Base-by-base conservation (phyloP, 2,329 filamentous ascomycete species). In the Colletotrichum costaricense region DNA sequence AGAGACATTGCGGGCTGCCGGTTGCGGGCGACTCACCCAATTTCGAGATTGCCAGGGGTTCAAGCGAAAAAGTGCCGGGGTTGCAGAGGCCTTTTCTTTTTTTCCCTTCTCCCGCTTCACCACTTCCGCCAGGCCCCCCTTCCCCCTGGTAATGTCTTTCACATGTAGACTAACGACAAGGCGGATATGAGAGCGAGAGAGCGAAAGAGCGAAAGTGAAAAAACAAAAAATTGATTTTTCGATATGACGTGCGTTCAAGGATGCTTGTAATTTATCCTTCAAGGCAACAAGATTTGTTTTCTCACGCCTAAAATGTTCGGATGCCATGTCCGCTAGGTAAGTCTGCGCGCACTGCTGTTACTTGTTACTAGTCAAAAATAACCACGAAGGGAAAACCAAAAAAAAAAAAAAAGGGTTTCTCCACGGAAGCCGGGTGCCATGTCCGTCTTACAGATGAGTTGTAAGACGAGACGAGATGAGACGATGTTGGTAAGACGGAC, bases 201-300 rank as follows among this genome's bases (percentile, higher is more conserved):
- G 30, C 19, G 16, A 26, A 28, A 24, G n/a, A 42, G 11, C 16
- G 19, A 49, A 49, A 26, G 38, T 33, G 1, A 11, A 12, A 35
- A 12, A 5, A 4, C 6, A 4, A 33, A 35, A 35, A 35, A 5
- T 35, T 35, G 33, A 35, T 9, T 26, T 19, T 54, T n/a, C 24
- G 5, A 8, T 16, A 64, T 55, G 62, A 54, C 60, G 46, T 54
- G 26, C 35, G 42, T 49, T 49, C 42, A n/a, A 49, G 19, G 19
- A 49, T 49, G 42, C 14, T 49, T 62, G 59, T 38, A 62, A 62
- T 62, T 19, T 46, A 30, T 49, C 22, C 38, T 49, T 24, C 24
- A 49, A 62, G 59, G 59, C 59, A 62, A 26, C 38, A 62, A 42
- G 59, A 46, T 49, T 62, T 26, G 26, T 16, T 56, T 30, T 56